Percentiles rank a stretch among this genome's conserved stretches.
phyloP scores from a whole-genome alignment of 2,329 filamentous ascomycete species.

The Trichoderma asperellum region DNA sequence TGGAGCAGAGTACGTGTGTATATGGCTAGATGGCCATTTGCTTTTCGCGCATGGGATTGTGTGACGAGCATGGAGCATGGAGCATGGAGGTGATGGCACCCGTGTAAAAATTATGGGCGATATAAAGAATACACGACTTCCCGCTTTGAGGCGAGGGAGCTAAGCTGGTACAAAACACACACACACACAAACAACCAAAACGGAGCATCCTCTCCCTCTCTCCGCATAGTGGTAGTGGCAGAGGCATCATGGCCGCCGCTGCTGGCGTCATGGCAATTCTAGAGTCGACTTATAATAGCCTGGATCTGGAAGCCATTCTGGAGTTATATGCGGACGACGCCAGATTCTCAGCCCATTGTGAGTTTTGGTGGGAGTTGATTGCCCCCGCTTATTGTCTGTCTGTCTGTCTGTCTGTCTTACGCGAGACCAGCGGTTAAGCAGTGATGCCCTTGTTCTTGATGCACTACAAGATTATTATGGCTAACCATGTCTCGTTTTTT shows the following conservation, averaged over 20 bases:
- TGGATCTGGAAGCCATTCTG: slow-evolving; percentile 22
- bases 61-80: slow-evolving; percentile 2
- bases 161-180: neutral
- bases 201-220: neutral
- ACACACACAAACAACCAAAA: neutral
- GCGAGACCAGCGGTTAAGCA: neutral
- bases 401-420: neutral
- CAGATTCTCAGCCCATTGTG: slow-evolving; percentile 18
- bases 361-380: neutral
- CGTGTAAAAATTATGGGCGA: neutral
- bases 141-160: slow-evolving; percentile 13
- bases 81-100: neutral
- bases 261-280: slow-evolving; percentile 18
- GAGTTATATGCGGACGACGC: slow-evolving; percentile 21
- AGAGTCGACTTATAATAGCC: slow-evolving; percentile 22
- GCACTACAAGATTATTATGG: neutral
- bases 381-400: neutral
- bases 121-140: slow-evolving; percentile 13
- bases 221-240: neutral
- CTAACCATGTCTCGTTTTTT: neutral
- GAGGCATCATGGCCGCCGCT: slow-evolving; percentile 19
- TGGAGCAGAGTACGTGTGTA: neutral
- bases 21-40: neutral
- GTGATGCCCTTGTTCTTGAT: neutral
- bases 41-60: neutral